Evolutionary conservation across 2,329 filamentous ascomycete genomes (phyloP).

Genomic region (Alternaria postmessia): DNA sequence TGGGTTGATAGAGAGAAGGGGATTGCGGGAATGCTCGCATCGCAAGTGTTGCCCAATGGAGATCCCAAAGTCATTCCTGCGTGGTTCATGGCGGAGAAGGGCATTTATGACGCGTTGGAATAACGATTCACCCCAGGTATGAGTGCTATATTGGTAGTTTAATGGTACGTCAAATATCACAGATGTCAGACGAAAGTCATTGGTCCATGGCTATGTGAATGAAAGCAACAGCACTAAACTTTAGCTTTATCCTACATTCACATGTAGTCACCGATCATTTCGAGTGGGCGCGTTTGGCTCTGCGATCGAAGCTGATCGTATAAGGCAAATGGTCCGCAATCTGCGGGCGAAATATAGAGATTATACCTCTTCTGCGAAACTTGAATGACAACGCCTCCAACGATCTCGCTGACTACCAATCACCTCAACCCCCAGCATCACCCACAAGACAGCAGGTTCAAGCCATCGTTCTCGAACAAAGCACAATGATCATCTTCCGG

Average conservation of each 20-base stretch:
- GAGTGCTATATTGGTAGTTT: too few relatives aligned
- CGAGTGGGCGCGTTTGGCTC: background rate
- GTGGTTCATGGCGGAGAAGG: conserved; percentile 48
- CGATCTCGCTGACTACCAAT: background rate
- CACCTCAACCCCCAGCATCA: background rate
- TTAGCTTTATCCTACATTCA: background rate
- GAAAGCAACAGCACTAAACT: background rate
- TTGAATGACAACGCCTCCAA: background rate
- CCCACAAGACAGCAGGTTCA: background rate
- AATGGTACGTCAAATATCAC: background rate
- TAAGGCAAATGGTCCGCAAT: too few relatives aligned
- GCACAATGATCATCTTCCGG: conserved; percentile 49
- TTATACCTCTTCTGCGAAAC: background rate
- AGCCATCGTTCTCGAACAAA: background rate
- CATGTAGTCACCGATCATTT: background rate
- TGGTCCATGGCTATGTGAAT: background rate
- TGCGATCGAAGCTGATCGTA: background rate
- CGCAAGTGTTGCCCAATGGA: conserved; percentile 44
- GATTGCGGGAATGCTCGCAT: conserved; percentile 50
- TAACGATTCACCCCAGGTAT: background rate
- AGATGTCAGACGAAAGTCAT: background rate
- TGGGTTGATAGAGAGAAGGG: conserved; percentile 69
- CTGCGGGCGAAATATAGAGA: background rate
- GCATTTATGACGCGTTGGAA: conserved; percentile 47
- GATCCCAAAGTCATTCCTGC: conserved; percentile 44